These are phyloP conservation scores for Erigeron canadensis DNA, from an alignment of 129 eudicot genomes.

Conservation along the genomic window DNA sequence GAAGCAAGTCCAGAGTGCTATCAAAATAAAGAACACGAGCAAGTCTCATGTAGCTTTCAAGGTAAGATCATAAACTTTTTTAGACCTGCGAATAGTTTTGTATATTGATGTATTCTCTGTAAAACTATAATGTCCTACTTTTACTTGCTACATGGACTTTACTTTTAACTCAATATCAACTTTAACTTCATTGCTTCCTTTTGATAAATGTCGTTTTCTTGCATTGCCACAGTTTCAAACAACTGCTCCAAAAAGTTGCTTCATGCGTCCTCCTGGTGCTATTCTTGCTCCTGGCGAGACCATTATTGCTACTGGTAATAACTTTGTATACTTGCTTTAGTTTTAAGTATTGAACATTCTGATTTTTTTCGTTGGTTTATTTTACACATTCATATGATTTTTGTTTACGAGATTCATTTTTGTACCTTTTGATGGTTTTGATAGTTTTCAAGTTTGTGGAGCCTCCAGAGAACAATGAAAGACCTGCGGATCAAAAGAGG, in stretches of 20 bases:
- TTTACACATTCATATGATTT: not conserved
- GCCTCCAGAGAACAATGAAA: constrained; percentile 74
- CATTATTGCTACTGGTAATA: constrained; percentile 84
- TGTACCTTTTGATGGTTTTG: constrained; percentile 18
- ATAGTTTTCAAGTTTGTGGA: constrained; percentile 90
- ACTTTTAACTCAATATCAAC: not conserved
- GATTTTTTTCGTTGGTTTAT: constrained; percentile 4
- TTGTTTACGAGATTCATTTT: constrained; percentile 14
- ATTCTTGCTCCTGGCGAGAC: constrained; percentile 87
- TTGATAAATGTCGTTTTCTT: constrained; percentile 28
- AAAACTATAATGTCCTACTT: constrained; percentile 5
- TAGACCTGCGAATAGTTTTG: not conserved
- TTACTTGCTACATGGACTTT: constrained; percentile 11
- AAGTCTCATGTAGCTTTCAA: constrained; percentile 98
- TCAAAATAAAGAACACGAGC: constrained; percentile 91
- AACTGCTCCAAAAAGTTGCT: constrained; percentile 98
- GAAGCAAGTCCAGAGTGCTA: constrained; percentile 97
- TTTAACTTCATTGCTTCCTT: not conserved
- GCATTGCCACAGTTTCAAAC: constrained; percentile 74
- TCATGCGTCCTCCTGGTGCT: constrained; percentile 99
- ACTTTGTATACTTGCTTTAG: not conserved
- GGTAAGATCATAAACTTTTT: constrained; percentile 42
- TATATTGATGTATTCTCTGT: not conserved
- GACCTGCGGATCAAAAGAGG: constrained; percentile 67
- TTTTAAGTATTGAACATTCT: not conserved